Evolutionary conservation across 2,329 filamentous ascomycete genomes (phyloP).

Genomic region (Arthroderma sp.): DNA sequence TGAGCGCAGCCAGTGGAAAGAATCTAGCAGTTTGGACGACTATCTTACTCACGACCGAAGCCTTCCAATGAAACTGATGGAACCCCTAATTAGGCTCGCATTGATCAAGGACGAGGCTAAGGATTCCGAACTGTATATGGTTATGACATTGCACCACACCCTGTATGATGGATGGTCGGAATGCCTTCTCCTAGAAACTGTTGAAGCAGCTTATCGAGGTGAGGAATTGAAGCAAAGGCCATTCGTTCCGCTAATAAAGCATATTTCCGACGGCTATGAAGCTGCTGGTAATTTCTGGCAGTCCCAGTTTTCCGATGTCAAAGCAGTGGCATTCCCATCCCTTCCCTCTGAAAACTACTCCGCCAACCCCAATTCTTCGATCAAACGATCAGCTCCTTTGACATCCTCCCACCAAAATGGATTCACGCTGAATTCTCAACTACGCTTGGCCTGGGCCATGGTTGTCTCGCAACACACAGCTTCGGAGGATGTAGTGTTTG

Average conservation of each 20-base stretch:
- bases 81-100: slow-evolving; percentile 16
- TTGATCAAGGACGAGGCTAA: slow-evolving; percentile 10
- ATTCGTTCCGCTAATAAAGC: background rate
- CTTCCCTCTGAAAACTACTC: slow-evolving; percentile 1
- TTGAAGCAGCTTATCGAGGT: background rate
- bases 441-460: slow-evolving; percentile 24
- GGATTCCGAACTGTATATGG: slow-evolving; percentile 17
- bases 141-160: slow-evolving; percentile 29
- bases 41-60: slow-evolving; percentile 13
- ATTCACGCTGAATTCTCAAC: background rate
- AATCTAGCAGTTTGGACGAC: slow-evolving; percentile 11
- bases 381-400: background rate
- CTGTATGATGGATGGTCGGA: slow-evolving; percentile 32
- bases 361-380: background rate
- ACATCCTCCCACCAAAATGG: background rate
- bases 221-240: background rate
- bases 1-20: slow-evolving; percentile 17
- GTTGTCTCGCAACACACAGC: slow-evolving; percentile 25
- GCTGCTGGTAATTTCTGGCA: slow-evolving; percentile 10
- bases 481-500: slow-evolving; percentile 30
- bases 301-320: slow-evolving; percentile 7
- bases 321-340: slow-evolving; percentile 6
- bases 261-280: background rate
- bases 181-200: slow-evolving; percentile 24
- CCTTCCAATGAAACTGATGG: slow-evolving; percentile 17